Conservation (phyloP, 768 basidiomycete species). For the Suillus luteus region DNA sequence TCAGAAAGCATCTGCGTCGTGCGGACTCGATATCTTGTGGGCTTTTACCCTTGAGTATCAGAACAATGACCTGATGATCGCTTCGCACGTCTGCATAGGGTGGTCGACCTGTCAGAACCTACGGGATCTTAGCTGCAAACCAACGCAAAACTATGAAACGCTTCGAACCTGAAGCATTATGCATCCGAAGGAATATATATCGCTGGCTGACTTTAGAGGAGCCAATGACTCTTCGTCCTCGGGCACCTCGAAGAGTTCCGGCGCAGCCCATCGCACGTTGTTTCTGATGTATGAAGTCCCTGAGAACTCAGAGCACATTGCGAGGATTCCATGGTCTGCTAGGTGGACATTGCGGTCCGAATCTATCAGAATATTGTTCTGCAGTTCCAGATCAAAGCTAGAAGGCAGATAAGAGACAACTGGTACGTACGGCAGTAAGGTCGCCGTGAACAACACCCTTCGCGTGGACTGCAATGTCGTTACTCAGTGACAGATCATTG, state of each 20-base stretch:
- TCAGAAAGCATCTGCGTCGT: slow-evolving; percentile 28
- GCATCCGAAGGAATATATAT: slow-evolving; percentile 34
- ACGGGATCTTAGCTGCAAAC: neutral
- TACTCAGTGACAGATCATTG: neutral
- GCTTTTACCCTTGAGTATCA: slow-evolving; percentile 18
- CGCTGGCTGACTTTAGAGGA: slow-evolving; percentile 3
- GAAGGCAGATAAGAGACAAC: neutral
- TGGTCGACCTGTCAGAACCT: slow-evolving; percentile 27
- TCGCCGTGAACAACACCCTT: slow-evolving; percentile 45
- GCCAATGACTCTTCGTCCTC: slow-evolving; percentile 12
- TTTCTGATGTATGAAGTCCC: slow-evolving; percentile 20
- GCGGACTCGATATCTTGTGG: slow-evolving; percentile 17
- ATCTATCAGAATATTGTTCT: slow-evolving; percentile 42
- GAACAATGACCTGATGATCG: slow-evolving; percentile 26
- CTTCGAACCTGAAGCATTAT: slow-evolving; percentile 30
- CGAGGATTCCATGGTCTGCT: slow-evolving; percentile 40
- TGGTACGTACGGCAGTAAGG: slow-evolving; percentile 40
- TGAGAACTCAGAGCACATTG: slow-evolving; percentile 28
- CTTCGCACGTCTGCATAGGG: slow-evolving; percentile 27
- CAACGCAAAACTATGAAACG: neutral
- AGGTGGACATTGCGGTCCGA: slow-evolving; percentile 32
- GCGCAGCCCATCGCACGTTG: slow-evolving; percentile 46
- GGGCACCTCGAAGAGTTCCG: slow-evolving; percentile 36
- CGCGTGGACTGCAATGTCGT: slow-evolving; percentile 12
- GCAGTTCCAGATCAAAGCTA: neutral